phyloP scores from a whole-genome alignment of 441 rosid species.

The Pelargonium cotyledonis region DNA sequence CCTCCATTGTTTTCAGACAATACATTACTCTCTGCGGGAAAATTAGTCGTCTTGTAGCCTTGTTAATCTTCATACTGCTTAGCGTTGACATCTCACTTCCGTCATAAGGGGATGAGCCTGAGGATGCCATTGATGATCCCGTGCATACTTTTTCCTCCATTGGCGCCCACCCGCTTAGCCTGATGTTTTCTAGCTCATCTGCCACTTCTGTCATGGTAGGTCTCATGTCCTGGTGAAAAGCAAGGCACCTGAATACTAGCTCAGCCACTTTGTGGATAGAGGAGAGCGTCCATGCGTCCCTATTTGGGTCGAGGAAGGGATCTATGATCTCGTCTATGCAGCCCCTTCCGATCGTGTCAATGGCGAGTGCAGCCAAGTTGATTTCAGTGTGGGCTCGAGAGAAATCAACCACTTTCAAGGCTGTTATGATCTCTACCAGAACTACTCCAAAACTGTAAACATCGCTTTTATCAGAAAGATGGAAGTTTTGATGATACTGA shows the following conservation, averaged over 20 bases:
- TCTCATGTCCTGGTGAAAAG: conserved; percentile 79
- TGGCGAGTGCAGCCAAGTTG: conserved; percentile 73
- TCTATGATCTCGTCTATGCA: conserved; percentile 70
- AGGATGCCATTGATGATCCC: conserved; percentile 46
- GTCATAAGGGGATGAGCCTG: no score
- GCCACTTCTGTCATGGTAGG: conserved; percentile 83
- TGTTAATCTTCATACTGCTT: background rate
- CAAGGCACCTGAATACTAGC: conserved; percentile 82
- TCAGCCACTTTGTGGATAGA: conserved; percentile 69
- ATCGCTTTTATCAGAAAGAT: no score
- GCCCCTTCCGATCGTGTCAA: conserved; percentile 72
- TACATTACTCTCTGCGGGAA: background rate
- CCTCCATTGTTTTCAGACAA: conserved; percentile 10
- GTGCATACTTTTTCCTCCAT: conserved; percentile 32
- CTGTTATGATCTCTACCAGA: conserved; percentile 73
- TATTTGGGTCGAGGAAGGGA: conserved; percentile 44
- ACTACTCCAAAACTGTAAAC: conserved; percentile 98
- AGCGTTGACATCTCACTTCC: conserved; percentile 29
- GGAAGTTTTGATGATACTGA: conserved; percentile 84
- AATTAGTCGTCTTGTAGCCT: background rate
- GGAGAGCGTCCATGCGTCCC: conserved; percentile 65
- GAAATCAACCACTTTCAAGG: conserved; percentile 73
- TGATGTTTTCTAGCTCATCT: conserved; percentile 57
- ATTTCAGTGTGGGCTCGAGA: conserved; percentile 62
- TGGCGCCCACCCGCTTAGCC: conserved; percentile 53